Evolutionary conservation across 1,284 basidiomycete genomes (phyloP), one percentile per base, ranked within the genome.

Genomic region (Puccinia triticina): DNA sequence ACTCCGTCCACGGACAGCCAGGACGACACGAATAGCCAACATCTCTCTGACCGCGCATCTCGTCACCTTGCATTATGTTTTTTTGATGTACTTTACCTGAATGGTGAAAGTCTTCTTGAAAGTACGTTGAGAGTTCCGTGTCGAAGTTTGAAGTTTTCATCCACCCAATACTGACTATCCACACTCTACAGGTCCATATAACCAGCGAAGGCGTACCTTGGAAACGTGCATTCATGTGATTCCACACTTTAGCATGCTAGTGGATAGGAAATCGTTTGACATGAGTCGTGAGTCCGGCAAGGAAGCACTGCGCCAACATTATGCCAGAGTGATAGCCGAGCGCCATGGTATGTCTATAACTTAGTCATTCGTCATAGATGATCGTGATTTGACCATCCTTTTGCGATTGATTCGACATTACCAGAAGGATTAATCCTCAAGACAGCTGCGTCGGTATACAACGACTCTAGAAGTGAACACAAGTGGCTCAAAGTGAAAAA

Each of bases 401-500:
- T 29, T n/a, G 21, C 46, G 12, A 67, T 67, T 11, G 18, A 61
- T 50, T 55, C 34, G 57, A 37, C 32, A 37, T 61, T 32, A 16
- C n/a, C 83, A 88, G 89, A 90, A 86, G 90, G 94, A 0, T 86
- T 94, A 0, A 91, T 96, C 5, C 88, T 96, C 79, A 96, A 96
- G 86, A 91, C 91, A 0, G 90, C 90, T 2, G 88, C 90, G 14
- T 91, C 92, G 0, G 84, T 77, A 0, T 95, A 95, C 86, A 91
- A 91, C 82, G 91, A 92, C 84, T 88, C 87, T 84, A 87, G 86
- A 16, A 87, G 88, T 55, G 57, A 26, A 21, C 82, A 77, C 74
- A 91, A 91, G 26, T 95, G 93, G 93, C 91, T 94, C 67, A 95
- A 95, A 88, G 89, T 94, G 69, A 88, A 89, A 83, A 86, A 87